Base-by-base conservation (phyloP, 306 rosid species). In the Cyclanthera cordifolia region DNA sequence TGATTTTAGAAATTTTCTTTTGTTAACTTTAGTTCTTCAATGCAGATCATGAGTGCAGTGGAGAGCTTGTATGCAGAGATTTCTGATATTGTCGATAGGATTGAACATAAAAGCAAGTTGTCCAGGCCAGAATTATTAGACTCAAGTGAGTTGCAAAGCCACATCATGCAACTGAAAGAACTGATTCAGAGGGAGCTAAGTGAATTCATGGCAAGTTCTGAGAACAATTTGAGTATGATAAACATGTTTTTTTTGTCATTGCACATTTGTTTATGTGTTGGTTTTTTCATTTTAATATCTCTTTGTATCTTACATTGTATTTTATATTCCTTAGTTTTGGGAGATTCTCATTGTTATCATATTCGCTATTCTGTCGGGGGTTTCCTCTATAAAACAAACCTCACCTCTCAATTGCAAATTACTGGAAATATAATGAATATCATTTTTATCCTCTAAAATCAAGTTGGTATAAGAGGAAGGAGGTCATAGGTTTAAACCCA, bases 31-130 rank as follows among this genome's bases (percentile, higher is more conserved):
- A 65, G 69, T 19, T 32, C 53, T 43, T 54, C 8, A 45, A 45
- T 56, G 43, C 92, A 94, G 97, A 86, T 88, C 67, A 76, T 77
- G 75, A 69, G 76, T 67, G 88, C 84, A 79, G 80, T 86, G 86
- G 95, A 90, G 70, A 75, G 86, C 70, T 67, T 94, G 76, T 84
- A 86, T 78, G 75, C 76, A 8, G 95, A 94, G 83, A 87, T 94
- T 77, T 88, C 85, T 50, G 79, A 85, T 76, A 83, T 82, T 54
- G 84, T 94, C 15, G 90, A 86, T 53, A 15, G 34, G 28, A 77
- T 94, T 83, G 92, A 88, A 74, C 81, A 79, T 50, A 88, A 79
- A 82, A 67, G 77, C 70, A 47, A 24, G 52, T 78, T 83, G 75
- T 43, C 70, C 59, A 83, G 73, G 68, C 66, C 61, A 67, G 89